Percentiles rank a stretch among this genome's conserved stretches.
Conservation (phyloP, 2,329 filamentous ascomycete genomes). For the Apiospora koreana region DNA sequence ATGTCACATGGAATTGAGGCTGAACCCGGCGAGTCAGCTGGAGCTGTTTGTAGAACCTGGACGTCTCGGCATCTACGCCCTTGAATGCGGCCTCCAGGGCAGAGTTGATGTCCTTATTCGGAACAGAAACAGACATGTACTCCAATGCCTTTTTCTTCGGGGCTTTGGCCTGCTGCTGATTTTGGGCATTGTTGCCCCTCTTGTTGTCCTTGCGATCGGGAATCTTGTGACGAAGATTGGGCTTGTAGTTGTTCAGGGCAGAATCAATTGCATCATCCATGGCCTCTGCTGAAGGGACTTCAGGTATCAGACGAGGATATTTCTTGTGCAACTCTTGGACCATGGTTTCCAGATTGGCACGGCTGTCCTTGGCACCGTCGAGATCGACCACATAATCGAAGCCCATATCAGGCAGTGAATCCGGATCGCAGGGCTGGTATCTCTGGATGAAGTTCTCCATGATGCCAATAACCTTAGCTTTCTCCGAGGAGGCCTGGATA, state of each 20-base stretch:
- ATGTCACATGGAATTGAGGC: conserved; percentile 86
- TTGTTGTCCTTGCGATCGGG: conserved; percentile 55
- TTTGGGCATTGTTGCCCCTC: conserved; percentile 39
- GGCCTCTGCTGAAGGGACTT: conserved; percentile 70
- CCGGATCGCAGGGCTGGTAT: conserved; percentile 75
- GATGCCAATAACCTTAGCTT: conserved; percentile 77
- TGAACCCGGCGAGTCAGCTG: conserved; percentile 76
- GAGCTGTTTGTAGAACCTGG: conserved; percentile 75
- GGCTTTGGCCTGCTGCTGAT: conserved; percentile 29
- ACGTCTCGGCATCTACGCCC: conserved; percentile 48
- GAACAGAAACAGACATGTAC: conserved; percentile 56
- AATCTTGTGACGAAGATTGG: conserved; percentile 74
- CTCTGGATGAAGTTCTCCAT: conserved; percentile 93
- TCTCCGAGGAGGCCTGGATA: conserved; percentile 79
- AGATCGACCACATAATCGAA: conserved; percentile 88
- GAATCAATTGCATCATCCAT: conserved; percentile 78
- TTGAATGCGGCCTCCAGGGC: conserved; percentile 73
- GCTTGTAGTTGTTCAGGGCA: conserved; percentile 76
- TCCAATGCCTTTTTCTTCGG: conserved; percentile 53
- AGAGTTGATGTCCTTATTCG: conserved; percentile 42
- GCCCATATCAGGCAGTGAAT: conserved; percentile 69
- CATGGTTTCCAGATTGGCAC: conserved; percentile 81
- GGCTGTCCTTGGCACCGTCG: conserved; percentile 74
- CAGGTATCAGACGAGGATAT: conserved; percentile 75
- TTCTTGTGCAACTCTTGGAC: conserved; percentile 70